Evolutionary conservation across 768 basidiomycete species (phyloP), one percentile per base, ranked within the genome.

Genomic region (Hypholoma sublateritium): DNA sequence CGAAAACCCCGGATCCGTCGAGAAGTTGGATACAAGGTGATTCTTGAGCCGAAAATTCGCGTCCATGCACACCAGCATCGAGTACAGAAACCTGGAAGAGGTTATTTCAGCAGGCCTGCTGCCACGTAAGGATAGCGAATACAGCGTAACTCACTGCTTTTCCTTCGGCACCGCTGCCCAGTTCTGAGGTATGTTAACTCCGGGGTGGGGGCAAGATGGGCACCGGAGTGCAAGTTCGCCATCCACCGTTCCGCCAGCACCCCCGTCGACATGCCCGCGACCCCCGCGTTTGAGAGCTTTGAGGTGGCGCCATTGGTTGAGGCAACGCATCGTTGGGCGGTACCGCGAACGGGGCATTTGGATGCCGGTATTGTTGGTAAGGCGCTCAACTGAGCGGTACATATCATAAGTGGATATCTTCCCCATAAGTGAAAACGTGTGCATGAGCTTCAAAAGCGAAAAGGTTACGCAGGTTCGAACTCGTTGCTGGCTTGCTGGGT

Each of bases 151-250:
- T 43, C 17, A 43, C 42, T 21, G 8, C 17, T 5, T 46, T 35
- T 22, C 35, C 11, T 25, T 19, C 25, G 59, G 57, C n/a, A 25
- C 64, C 6, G 60, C 45, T 24, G 61, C 19, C 65, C 66, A 71
- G 9, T 57, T 43, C 0, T 49, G 52, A 0, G 67, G 65, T 3
- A 71, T 53, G 53, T 73, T 72, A 0, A 62, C 59, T 1, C 65
- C 66, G 0, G 68, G 70, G 1, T 66, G 62, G 0, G 67, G 71
- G 56, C 71, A 74, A 0, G 67, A 63, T 3, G 67, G 67, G 45
- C 72, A 74, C 11, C 47, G 11, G 0, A 72, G 39, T 0, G 66
- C 60, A 3, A 65, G 62, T 34, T 66, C 65, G 2, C 72, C 73
- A 8, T 54, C 32, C 6, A 8, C 4, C 5, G 72, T 72, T 0